Conservation (phyloP, 306 rosid genomes). For the Castanea crenata region DNA sequence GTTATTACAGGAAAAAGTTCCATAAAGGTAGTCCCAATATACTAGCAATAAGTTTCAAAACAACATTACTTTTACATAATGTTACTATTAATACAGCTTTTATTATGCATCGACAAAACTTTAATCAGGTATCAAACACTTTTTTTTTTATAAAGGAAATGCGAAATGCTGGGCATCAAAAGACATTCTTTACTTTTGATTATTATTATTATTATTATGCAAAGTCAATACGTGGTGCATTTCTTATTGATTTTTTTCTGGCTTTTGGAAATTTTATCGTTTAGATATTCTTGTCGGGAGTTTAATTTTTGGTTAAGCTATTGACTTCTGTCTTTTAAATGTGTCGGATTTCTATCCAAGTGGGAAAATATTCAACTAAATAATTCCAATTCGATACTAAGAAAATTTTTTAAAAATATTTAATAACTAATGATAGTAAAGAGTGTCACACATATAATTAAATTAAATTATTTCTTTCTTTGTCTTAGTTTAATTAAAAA, state of each 20-base stretch:
- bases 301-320: not conserved
- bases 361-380: not conserved
- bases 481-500: no score
- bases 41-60: no score
- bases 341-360: not conserved
- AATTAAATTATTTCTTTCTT: not conserved
- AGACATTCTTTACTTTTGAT: not conserved
- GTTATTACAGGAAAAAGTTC: no score
- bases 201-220: not conserved
- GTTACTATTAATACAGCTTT: no score
- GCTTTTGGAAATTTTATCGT: not conserved
- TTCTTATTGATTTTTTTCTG: not conserved
- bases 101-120: no score
- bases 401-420: not conserved
- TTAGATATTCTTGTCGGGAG: not conserved
- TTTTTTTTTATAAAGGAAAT: not conserved
- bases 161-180: not conserved
- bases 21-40: rapidly evolving
- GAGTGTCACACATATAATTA: not conserved
- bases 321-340: not conserved
- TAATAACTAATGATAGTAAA: not conserved
- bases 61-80: no score
- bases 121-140: no score
- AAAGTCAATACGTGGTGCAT: constrained; percentile 16
- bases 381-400: not conserved